phyloP scores from a whole-genome alignment of 495 filamentous ascomycete species.

The Aspergillus mulundensis region DNA sequence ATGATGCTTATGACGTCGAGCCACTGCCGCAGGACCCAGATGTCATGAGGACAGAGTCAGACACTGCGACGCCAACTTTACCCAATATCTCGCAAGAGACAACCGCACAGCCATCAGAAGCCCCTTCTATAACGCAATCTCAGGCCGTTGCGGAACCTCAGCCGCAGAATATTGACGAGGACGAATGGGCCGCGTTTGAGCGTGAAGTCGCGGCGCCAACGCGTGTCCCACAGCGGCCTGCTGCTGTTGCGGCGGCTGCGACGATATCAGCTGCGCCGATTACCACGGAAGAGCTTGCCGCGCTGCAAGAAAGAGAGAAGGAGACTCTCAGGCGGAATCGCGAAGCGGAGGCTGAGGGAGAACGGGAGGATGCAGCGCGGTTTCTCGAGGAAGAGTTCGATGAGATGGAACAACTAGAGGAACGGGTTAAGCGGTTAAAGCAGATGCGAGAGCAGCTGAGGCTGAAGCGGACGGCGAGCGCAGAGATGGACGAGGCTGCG shows the following conservation, averaged over 20 bases:
- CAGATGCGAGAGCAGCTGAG: conserved; percentile 62
- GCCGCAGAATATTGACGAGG: conserved; percentile 58
- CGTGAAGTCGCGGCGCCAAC: conserved; percentile 68
- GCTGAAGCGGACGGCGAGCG: conserved; percentile 36
- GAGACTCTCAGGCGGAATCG: conserved; percentile 39
- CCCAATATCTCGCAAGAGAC: conserved; percentile 16
- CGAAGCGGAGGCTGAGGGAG: conserved; percentile 68
- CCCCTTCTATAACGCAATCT: conserved; percentile 15
- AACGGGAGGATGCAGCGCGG: conserved; percentile 80
- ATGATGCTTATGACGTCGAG: conserved; percentile 21
- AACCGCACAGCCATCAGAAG: conserved; percentile 11
- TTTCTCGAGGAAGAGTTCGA: conserved; percentile 86
- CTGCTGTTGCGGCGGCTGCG: conserved; percentile 30
- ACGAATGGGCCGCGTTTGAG: conserved; percentile 89
- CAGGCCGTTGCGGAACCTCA: conserved; percentile 9
- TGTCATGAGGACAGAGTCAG: conserved; percentile 21
- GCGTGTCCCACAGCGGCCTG: conserved; percentile 29
- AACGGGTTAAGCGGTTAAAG: conserved; percentile 69
- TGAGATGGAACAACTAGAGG: conserved; percentile 88
- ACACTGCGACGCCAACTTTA: conserved; percentile 17
- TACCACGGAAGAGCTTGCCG: conserved; percentile 67
- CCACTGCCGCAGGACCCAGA: conserved; percentile 27
- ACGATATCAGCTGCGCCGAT: conserved; percentile 68
- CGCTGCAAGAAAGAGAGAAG: conserved; percentile 56
- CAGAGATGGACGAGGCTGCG: conserved; percentile 24